phyloP scores from a whole-genome alignment of 73 alveolate genomes.

The Paramecium sexaurelia region DNA sequence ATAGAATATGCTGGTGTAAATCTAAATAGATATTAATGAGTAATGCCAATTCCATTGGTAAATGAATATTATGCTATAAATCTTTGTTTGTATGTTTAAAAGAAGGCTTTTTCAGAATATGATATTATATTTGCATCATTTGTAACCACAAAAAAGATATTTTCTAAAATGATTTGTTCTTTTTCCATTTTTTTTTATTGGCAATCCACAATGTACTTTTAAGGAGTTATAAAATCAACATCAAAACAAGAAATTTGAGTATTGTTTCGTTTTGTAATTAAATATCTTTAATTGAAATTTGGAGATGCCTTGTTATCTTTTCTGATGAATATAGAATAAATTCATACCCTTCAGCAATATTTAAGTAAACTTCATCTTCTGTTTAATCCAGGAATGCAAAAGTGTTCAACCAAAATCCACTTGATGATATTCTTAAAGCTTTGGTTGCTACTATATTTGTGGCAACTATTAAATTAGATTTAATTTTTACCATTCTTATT shows the following conservation, averaged over 20 bases:
- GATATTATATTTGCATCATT: not conserved
- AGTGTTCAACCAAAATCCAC: constrained; percentile 1
- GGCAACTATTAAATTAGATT: not conserved
- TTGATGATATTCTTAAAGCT: not conserved
- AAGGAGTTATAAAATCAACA: not conserved
- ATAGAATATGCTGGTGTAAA: constrained; percentile 1
- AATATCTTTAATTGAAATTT: not conserved
- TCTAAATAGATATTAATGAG: constrained; percentile 7
- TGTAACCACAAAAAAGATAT: not conserved
- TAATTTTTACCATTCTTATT: not conserved
- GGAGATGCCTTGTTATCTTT: not conserved
- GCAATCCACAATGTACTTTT: not conserved
- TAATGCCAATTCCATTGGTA: not conserved
- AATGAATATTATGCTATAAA: not conserved
- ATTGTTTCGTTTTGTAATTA: not conserved
- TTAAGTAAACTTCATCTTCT: not conserved
- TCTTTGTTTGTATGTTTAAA: not conserved
- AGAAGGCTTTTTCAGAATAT: not conserved
- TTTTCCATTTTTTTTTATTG: not conserved
- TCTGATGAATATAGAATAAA: not conserved
- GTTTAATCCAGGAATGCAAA: not conserved
- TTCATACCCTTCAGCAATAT: constrained; percentile 26
- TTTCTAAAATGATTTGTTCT: not conserved
- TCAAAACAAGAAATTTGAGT: not conserved
- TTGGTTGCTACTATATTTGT: not conserved